Base-by-base conservation (phyloP, 2,329 filamentous ascomycete genomes). In the Davidsoniella virescens region DNA sequence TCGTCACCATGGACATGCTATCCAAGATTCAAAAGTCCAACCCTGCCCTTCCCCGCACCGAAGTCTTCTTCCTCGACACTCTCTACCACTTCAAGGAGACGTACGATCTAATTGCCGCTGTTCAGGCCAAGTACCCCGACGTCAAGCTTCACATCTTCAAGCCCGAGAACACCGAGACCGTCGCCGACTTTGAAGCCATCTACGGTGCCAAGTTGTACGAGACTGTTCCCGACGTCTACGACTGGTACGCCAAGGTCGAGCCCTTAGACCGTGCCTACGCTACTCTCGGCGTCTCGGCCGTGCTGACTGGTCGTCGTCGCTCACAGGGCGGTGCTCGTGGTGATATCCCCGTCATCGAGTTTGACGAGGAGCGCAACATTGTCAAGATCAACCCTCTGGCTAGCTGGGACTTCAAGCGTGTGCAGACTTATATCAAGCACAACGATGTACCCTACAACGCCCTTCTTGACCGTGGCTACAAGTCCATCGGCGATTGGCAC, bases 331-430 rank as follows among this genome's bases (percentile, higher is more conserved):
- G 87, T 56, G 87, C 92, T 70, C 84, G 92, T 54, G 87, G 88
- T 56, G 80, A 84, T 60, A 80, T 98, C 56, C 83, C 87, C 61
- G 85, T 98, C 62, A 77, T 98, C 60, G 92, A 98, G 66, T 70
- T 96, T 23, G 88, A 95, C 63, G 74, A 78, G 54, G 90, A 94
- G 64, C 78, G 83, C 25, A 87, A 87, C 49, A 74, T 96, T 56
- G 78, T 96, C 73, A 98, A 98, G 75, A 83, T 98, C 76, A 98
- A 96, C 72, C 92, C 92, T 10, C 71, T 98, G 56, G 88, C 88
- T 61, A 87, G 88, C 69, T 98, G 92, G 92, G 76, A 76, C 41
- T 98, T 98, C 68, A 70, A 78, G 55, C 84, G 96, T 63, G 90
- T 98, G 54, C 81, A 88, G 66, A 72, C 77, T 39, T 98, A 98